Conservation (phyloP, 1,284 basidiomycete genomes). For the Austropuccinia psidii region DNA sequence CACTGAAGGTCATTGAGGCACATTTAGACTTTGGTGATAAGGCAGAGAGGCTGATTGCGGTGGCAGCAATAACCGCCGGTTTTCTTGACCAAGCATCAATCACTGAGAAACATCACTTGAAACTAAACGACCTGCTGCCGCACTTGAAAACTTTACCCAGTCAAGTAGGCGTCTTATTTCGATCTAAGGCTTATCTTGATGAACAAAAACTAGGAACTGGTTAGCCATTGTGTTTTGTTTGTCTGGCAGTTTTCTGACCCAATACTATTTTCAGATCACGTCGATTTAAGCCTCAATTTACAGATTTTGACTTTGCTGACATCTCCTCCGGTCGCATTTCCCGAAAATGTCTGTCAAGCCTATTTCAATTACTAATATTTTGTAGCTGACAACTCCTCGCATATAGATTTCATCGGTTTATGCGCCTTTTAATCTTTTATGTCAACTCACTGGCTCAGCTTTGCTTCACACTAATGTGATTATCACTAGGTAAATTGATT, state of each 20-base stretch:
- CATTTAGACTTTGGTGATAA: background rate
- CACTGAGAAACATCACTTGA: background rate
- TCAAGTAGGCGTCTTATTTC: conserved; percentile 28
- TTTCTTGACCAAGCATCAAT: background rate
- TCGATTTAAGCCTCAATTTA: conserved; percentile 11
- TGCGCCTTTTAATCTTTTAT: conserved; percentile 18
- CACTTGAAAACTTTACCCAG: conserved; percentile 11
- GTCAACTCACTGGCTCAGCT: conserved; percentile 19
- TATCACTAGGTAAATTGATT: background rate
- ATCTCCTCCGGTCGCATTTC: background rate
- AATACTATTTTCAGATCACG: background rate
- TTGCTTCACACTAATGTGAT: conserved; percentile 6
- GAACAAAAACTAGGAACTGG: conserved; percentile 16
- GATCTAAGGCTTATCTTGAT: conserved; percentile 11
- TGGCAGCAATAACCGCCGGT: background rate
- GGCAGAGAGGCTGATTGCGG: conserved; percentile 16
- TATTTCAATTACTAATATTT: background rate
- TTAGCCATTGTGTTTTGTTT: background rate
- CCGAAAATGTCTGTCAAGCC: background rate
- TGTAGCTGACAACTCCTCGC: background rate
- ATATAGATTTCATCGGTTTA: background rate
- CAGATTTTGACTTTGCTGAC: background rate
- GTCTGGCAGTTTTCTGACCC: background rate
- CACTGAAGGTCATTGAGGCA: background rate
- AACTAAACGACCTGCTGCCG: conserved; percentile 9